A percentile compares a stretch with the other conserved stretches of the same genome.
These are phyloP conservation scores for Steccherinum ochraceum DNA, from an alignment of 768 basidiomycete genomes.

Conservation along the genomic window DNA sequence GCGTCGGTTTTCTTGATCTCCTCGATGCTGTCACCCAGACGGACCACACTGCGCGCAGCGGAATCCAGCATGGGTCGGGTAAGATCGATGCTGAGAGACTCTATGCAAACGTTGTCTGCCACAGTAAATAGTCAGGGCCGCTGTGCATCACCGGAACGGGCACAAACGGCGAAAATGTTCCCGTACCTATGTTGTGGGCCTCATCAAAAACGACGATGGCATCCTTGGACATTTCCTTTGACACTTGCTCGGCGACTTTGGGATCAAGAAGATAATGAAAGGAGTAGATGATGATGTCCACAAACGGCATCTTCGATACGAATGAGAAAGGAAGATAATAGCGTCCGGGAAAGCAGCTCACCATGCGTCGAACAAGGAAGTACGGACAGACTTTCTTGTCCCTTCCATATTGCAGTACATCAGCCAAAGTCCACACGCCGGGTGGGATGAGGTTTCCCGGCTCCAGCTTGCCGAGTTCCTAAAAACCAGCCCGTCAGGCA, in stretches of 20 bases:
- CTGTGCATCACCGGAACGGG: constrained; percentile 2
- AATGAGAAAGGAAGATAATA: constrained; percentile 1
- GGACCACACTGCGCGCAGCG: constrained; percentile 80
- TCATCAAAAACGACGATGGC: constrained; percentile 99
- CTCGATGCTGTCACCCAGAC: constrained; percentile 87
- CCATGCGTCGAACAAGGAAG: constrained; percentile 95
- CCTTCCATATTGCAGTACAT: constrained; percentile 82
- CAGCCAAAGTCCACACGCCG: constrained; percentile 92
- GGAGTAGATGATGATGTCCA: constrained; percentile 95
- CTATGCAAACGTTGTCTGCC: constrained; percentile 96
- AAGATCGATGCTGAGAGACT: constrained; percentile 94
- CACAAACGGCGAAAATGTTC: background rate
- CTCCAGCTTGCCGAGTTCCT: constrained; percentile 83
- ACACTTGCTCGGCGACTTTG: constrained; percentile 98
- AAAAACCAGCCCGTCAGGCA: constrained; percentile 5
- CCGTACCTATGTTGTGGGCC: constrained; percentile 94
- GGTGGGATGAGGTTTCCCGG: constrained; percentile 75
- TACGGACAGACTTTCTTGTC: constrained; percentile 90
- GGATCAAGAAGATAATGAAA: constrained; percentile 99
- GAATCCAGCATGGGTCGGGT: constrained; percentile 97
- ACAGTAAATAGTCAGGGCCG: constrained; percentile 4
- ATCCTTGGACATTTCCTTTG: constrained; percentile 95
- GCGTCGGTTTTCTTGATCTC: constrained; percentile 95
- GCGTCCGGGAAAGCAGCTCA: no score
- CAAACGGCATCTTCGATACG: constrained; percentile 97